A percentile compares a stretch with the other conserved stretches of the same genome.
Conservation (phyloP, 2,329 filamentous ascomycete species). For the Botryosphaeria dothidea region DNA sequence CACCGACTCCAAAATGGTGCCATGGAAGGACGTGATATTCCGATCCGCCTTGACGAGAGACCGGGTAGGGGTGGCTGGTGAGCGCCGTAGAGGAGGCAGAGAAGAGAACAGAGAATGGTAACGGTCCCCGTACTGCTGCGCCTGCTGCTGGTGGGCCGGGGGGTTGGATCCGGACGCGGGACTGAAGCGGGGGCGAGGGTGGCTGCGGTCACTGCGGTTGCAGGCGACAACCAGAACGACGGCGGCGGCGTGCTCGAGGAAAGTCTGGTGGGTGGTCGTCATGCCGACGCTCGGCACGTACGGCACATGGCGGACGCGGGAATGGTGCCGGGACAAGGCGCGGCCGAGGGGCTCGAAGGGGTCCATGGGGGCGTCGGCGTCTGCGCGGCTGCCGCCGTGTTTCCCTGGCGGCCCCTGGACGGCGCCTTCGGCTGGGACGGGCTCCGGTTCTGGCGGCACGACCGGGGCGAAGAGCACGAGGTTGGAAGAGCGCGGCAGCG, state of each 20-base stretch:
- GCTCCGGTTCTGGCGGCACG: conserved; percentile 58
- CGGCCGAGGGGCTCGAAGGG: conserved; percentile 73
- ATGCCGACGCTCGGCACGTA: conserved; percentile 67
- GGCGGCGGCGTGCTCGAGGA: conserved; percentile 60
- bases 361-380: conserved; percentile 49
- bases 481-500: conserved; percentile 19
- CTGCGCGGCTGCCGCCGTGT: not conserved
- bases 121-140: not conserved
- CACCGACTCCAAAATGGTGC: not conserved
- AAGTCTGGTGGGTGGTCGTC: conserved; percentile 63
- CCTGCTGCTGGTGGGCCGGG: not conserved
- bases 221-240: conserved; percentile 57
- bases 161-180: not conserved
- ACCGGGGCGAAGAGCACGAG: conserved; percentile 54
- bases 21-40: not conserved
- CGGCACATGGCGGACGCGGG: conserved; percentile 68
- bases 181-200: not conserved
- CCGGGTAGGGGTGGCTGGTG: not conserved
- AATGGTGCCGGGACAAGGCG: conserved; percentile 61
- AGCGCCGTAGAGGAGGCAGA: not conserved
- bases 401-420: not conserved
- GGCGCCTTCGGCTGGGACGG: conserved; percentile 35
- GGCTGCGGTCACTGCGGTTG: not conserved
- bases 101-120: not conserved
- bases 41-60: not conserved